Evolutionary conservation across 179 eudicot species (phyloP).

Genomic region (Nepenthes alata): DNA sequence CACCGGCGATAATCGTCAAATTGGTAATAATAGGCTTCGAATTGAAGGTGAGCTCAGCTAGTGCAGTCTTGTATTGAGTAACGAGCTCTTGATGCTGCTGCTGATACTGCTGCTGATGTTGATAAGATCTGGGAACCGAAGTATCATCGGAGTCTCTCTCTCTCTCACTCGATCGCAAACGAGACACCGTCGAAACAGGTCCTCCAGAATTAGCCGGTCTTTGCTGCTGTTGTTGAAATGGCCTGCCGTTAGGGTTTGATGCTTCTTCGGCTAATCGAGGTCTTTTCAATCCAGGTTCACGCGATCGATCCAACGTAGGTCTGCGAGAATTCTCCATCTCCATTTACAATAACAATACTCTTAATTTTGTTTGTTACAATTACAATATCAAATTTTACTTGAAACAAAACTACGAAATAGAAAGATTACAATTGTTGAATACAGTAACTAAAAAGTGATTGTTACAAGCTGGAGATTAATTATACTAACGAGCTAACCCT

Average conservation of each 20-base stretch:
- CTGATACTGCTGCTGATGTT: conserved; percentile 20
- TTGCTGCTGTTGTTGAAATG: conserved; percentile 22
- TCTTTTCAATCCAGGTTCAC: conserved; percentile 54
- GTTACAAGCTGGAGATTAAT: too few species aligned
- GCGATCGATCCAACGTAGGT: conserved; percentile 49
- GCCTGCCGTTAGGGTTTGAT: conserved; percentile 9
- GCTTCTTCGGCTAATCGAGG: conserved; percentile 47
- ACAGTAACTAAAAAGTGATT: too few species aligned
- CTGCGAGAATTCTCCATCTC: conserved; percentile 81
- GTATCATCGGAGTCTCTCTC: conserved; percentile 35
- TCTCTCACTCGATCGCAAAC: conserved; percentile 23
- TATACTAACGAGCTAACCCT: too few species aligned
- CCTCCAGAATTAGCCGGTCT: conserved; percentile 11
- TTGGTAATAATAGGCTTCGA: conserved; percentile 96
- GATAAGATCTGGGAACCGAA: conserved; percentile 30
- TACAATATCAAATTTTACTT: neutral
- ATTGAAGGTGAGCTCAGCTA: conserved; percentile 81
- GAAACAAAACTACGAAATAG: neutral
- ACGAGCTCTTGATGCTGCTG: conserved; percentile 71
- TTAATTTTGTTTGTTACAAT: conserved; percentile 14
- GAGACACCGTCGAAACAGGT: conserved; percentile 7
- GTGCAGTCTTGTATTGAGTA: conserved; percentile 69
- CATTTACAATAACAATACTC: conserved; percentile 30
- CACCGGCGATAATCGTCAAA: conserved; percentile 90
- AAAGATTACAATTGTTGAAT: too few species aligned